These are phyloP conservation scores for Skeletonema costatum DNA, from an alignment of 108 stramenopile genomes.

Conservation along the genomic window DNA sequence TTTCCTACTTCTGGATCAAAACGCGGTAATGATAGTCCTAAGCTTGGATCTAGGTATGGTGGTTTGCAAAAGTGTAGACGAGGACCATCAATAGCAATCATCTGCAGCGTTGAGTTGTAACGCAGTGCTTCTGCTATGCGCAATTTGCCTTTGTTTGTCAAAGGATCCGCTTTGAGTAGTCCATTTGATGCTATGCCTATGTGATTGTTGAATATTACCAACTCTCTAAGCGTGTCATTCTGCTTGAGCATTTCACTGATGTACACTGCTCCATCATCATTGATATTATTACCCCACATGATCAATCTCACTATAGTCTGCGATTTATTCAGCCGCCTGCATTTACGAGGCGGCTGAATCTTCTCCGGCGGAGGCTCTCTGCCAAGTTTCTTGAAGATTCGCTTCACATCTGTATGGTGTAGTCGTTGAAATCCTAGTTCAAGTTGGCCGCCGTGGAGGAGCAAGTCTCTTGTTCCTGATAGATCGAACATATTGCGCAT, in stretches of 20 bases:
- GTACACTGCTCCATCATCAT: conserved; percentile 2
- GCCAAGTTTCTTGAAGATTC: background rate
- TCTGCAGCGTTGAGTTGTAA: too few species aligned
- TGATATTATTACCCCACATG: conserved; percentile 6
- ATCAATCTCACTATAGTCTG: background rate
- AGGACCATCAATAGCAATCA: too few species aligned
- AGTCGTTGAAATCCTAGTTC: background rate
- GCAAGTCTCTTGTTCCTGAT: too few species aligned
- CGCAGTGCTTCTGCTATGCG: too few species aligned
- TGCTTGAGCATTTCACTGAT: background rate
- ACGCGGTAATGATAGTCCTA: too few species aligned
- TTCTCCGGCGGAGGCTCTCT: background rate
- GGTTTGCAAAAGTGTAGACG: too few species aligned
- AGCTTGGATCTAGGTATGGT: too few species aligned
- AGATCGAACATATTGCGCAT: too few species aligned
- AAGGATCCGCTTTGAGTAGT: too few species aligned
- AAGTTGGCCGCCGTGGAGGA: background rate
- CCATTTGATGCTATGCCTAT: too few species aligned
- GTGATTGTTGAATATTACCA: background rate
- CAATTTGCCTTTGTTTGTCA: too few species aligned
- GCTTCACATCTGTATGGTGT: background rate
- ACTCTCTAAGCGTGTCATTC: background rate
- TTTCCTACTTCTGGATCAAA: too few species aligned
- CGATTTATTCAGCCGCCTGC: background rate
- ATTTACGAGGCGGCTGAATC: conserved; percentile 1